phyloP scores from a whole-genome alignment of 257 asterid genomes.

The Rubia yunnanensis region DNA sequence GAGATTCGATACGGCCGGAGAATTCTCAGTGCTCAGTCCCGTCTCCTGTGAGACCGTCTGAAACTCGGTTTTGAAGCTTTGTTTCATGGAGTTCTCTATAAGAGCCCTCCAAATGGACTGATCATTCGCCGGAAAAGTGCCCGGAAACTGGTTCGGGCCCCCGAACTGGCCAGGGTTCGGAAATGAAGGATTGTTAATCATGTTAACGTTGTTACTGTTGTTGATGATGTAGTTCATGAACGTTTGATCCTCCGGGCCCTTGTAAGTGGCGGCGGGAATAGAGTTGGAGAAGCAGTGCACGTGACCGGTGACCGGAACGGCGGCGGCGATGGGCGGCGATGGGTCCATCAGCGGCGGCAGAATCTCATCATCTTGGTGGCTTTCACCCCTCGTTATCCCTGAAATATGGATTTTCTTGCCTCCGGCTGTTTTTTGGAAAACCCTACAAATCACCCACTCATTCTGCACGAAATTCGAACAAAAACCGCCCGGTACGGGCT shows the following conservation, averaged over 20 bases:
- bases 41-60: slow-evolving; percentile 49
- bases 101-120: slow-evolving; percentile 18
- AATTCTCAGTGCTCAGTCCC: slow-evolving; percentile 31
- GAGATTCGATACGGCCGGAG: slow-evolving; percentile 45
- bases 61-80: slow-evolving; percentile 30
- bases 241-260: slow-evolving; percentile 27
- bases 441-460: slow-evolving; percentile 95
- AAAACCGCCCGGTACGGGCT: background rate
- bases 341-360: slow-evolving; percentile 64
- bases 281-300: slow-evolving; percentile 94
- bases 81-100: slow-evolving; percentile 29
- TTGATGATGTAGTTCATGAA: slow-evolving; percentile 18
- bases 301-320: slow-evolving; percentile 22
- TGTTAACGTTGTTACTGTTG: background rate
- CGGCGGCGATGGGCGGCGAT: slow-evolving; percentile 21
- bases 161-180: slow-evolving; percentile 20
- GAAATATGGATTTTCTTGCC: slow-evolving; percentile 71
- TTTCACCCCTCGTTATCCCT: slow-evolving; percentile 33
- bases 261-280: slow-evolving; percentile 14
- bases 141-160: slow-evolving; percentile 18
- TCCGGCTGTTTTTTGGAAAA: slow-evolving; percentile 66
- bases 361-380: slow-evolving; percentile 17
- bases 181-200: slow-evolving; percentile 12
- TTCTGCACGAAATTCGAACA: slow-evolving; percentile 29
- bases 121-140: slow-evolving; percentile 24